These are phyloP conservation scores for Fusarium sp. DNA, from an alignment of 2,329 filamentous ascomycete species.

Conservation along the genomic window DNA sequence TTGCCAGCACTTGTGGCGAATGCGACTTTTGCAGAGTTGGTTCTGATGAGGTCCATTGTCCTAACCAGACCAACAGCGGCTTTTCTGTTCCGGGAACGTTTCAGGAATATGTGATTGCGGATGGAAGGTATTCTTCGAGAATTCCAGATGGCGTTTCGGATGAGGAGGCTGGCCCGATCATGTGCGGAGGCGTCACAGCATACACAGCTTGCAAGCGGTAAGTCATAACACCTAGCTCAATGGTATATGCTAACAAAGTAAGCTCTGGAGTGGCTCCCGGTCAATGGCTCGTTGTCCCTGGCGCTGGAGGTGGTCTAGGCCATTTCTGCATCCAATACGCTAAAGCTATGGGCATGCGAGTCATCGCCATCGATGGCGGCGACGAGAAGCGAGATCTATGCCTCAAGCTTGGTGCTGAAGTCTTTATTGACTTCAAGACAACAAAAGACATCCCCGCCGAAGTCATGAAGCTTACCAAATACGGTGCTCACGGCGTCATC, in stretches of 20 bases:
- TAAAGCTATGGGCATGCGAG: conserved; percentile 84
- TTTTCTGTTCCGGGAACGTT: conserved; percentile 91
- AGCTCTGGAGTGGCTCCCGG: conserved; percentile 75
- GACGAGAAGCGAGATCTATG: conserved; percentile 81
- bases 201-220: conserved; percentile 85
- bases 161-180: conserved; percentile 80
- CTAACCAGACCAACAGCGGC: conserved; percentile 78
- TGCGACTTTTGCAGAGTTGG: conserved; percentile 82
- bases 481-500: conserved; percentile 89
- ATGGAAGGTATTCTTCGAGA: conserved; percentile 82
- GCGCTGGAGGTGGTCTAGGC: conserved; percentile 85
- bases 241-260: fast-evolving
- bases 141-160: conserved; percentile 79
- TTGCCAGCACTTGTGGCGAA: conserved; percentile 83
- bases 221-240: fast-evolving
- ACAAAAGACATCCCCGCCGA: conserved; percentile 82
- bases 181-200: conserved; percentile 85
- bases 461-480: conserved; percentile 76
- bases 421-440: conserved; percentile 82
- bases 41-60: conserved; percentile 83
- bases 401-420: conserved; percentile 73
- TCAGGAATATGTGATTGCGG: conserved; percentile 88
- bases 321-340: conserved; percentile 84
- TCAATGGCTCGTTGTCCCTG: conserved; percentile 82
- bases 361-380: conserved; percentile 83